Conservation (phyloP, 2,329 filamentous ascomycete genomes). For the Colletotrichum sp. region DNA sequence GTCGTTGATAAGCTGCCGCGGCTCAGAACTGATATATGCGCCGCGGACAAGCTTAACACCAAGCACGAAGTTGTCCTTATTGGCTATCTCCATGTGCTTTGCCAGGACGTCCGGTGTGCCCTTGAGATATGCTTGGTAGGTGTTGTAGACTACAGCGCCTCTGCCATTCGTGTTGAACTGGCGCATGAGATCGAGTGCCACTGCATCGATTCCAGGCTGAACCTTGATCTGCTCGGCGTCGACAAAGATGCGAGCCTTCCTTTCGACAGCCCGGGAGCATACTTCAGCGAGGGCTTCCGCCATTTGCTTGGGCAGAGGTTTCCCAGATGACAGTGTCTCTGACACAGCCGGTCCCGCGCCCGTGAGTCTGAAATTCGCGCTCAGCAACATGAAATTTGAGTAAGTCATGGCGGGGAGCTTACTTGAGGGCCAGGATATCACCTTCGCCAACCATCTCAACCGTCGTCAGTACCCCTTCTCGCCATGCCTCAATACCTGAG, state of each 20-base stretch:
- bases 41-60: conserved; percentile 79
- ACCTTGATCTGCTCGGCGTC: conserved; percentile 85
- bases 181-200: conserved; percentile 77
- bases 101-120: conserved; percentile 62
- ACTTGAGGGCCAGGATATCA: conserved; percentile 72
- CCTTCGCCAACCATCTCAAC: conserved; percentile 69
- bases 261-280: conserved; percentile 72
- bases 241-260: conserved; percentile 77
- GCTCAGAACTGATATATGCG: conserved; percentile 76
- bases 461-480: conserved; percentile 75
- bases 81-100: conserved; percentile 63
- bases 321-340: conserved; percentile 66
- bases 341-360: conserved; percentile 80
- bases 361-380: conserved; percentile 64
- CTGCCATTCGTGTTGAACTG: conserved; percentile 71
- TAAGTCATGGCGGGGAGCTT: conserved; percentile 24
- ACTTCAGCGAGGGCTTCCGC: conserved; percentile 75
- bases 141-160: conserved; percentile 77
- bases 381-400: not conserved
- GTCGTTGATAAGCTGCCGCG: conserved; percentile 72
- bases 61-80: conserved; percentile 65
- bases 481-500: conserved; percentile 72
- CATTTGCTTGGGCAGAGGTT: conserved; percentile 68
- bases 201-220: conserved; percentile 79
- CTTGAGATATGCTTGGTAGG: conserved; percentile 81